Evolutionary conservation across 306 rosid genomes (phyloP).

Genomic region (Psophocarpus tetragonolobus): DNA sequence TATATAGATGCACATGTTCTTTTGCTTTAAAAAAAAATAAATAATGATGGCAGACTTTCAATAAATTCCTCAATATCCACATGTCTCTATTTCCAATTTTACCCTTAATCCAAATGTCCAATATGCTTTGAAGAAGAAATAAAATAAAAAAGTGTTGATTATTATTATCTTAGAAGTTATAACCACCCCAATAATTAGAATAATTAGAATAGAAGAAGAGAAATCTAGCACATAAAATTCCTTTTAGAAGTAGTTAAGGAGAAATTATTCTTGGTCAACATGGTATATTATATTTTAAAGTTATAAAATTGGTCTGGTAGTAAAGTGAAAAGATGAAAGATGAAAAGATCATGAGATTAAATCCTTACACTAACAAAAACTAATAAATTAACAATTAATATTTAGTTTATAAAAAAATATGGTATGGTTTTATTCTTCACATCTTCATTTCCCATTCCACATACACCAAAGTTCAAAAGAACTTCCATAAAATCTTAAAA

Average conservation of each 20-base stretch:
- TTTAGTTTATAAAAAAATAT: too few relatives aligned
- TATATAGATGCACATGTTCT: too few relatives aligned
- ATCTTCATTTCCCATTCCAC: background rate
- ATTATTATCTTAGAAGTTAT: background rate
- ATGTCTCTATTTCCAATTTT: background rate
- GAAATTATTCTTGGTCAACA: too few relatives aligned
- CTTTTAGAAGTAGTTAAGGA: background rate
- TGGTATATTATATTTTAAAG: too few relatives aligned
- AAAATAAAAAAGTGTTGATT: background rate
- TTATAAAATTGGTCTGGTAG: too few relatives aligned
- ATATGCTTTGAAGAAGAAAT: background rate
- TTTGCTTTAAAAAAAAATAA: too few relatives aligned
- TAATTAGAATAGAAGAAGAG: background rate
- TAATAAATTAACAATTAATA: too few relatives aligned
- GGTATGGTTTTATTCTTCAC: background rate
- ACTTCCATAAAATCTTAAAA: background rate
- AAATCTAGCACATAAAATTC: background rate
- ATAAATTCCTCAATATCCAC: background rate
- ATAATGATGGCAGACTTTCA: too few relatives aligned
- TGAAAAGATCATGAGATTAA: too few relatives aligned
- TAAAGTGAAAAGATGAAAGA: too few relatives aligned
- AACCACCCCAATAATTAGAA: too few relatives aligned
- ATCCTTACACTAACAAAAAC: too few relatives aligned
- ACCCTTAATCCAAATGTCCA: background rate
- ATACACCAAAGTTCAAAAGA: background rate